Evolutionary conservation across 1,284 basidiomycete genomes (phyloP), one percentile per base, ranked within the genome.

Genomic region (Chalciporus sp.): DNA sequence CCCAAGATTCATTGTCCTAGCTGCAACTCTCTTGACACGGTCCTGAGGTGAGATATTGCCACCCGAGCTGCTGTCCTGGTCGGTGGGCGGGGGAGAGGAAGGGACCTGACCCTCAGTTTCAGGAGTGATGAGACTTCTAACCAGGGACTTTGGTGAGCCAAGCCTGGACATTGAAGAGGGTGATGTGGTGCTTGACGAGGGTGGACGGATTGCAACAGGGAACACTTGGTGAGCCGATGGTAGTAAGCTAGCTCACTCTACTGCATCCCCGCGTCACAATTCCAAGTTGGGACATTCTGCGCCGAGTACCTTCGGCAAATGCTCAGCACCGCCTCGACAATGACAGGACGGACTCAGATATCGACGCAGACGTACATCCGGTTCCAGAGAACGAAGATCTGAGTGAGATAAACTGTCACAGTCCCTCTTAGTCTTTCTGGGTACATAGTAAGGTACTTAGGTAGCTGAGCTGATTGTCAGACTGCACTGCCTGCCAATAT

Each of bases 1-100:
- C 55, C 82, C 81, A 37, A 90, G 74, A 56, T 81, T 79, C 44
- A 80, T 79, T 2, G 81, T 80, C 67, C 73, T 82, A 59, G 80
- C 81, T 48, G 84, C 77, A 0, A 74, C 76, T 68, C 60, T 70
- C 58, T 70, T 73, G 35, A 72, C 62, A 41, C 59, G 59, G 39
- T 64, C 58, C 74, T 80, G 48, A 79, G 72, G 51, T 77, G 81
- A 63, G 74, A 79, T 49, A 75, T 75, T 58, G 72, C 69, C 63
- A 69, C 74, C 45, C 60, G 66, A 19, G 68, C 61, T 51, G 58
- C 66, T 53, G 61, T 64, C 61, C 53, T 52, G 51, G 47, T 58
- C 52, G 53, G 60, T 58, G 17, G 26, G 59, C 11, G 53, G 44
- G 19, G 40, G 49, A 40, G 47, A 42, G 47, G 58, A 62, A 48